Percentiles rank a stretch among this genome's conserved stretches.
phyloP scores from a whole-genome alignment of 352 stramenopile species.

The Plasmopara halstedii region DNA sequence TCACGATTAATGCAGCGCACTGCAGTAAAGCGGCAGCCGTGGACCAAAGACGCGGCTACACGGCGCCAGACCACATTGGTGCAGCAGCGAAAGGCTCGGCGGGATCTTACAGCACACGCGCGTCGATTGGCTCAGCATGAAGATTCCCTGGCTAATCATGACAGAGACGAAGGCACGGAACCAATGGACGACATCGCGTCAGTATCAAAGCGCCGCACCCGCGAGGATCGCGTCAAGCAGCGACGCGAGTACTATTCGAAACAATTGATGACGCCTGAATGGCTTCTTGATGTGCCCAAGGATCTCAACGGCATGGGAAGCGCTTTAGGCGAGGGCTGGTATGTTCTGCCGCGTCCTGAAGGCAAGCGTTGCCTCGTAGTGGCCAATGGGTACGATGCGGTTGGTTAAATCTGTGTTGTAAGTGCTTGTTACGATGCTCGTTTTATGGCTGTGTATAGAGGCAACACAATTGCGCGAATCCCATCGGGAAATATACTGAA shows the following conservation, averaged over 20 bases:
- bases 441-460: conserved; percentile 25
- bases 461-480: conserved; percentile 68
- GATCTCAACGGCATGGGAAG: conserved; percentile 79
- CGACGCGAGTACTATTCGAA: conserved; percentile 65
- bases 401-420: background rate
- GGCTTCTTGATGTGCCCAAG: conserved; percentile 79
- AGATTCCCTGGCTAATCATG: conserved; percentile 15
- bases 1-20: conserved; percentile 33
- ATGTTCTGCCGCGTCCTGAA: conserved; percentile 86
- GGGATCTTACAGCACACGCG: conserved; percentile 75
- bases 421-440: background rate
- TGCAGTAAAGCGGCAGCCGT: conserved; percentile 58
- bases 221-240: conserved; percentile 71
- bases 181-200: conserved; percentile 22
- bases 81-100: conserved; percentile 64
- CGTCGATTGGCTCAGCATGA: conserved; percentile 43
- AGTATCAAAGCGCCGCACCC: conserved; percentile 44
- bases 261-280: conserved; percentile 86
- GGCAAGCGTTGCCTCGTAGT: conserved; percentile 88
- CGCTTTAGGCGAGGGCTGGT: conserved; percentile 75
- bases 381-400: conserved; percentile 51
- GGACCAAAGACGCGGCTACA: conserved; percentile 48
- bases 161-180: conserved; percentile 6
- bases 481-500: conserved; percentile 76
- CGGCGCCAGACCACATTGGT: conserved; percentile 51